Percentiles rank a stretch among this genome's conserved stretches.
phyloP scores from a whole-genome alignment of 768 basidiomycete genomes.

The Boletus huronensis region DNA sequence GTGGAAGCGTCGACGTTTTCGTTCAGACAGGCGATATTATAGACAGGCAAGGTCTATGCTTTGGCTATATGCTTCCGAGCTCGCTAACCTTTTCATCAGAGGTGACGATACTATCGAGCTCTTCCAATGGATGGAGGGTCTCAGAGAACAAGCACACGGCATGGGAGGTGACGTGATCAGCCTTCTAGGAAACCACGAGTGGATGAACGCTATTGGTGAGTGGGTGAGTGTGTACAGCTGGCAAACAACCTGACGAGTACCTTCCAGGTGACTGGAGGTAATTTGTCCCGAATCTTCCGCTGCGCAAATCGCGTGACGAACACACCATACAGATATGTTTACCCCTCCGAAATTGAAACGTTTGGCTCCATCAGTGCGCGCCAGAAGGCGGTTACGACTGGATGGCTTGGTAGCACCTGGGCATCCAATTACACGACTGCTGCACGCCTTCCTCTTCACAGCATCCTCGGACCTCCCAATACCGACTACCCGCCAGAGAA shows the following conservation, averaged over 20 bases:
- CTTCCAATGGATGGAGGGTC: conserved; percentile 78
- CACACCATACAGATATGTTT: conserved; percentile 65
- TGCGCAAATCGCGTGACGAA: conserved; percentile 5
- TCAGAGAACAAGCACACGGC: conserved; percentile 69
- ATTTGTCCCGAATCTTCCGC: conserved; percentile 10
- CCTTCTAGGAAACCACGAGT: conserved; percentile 92
- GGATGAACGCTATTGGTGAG: conserved; percentile 85
- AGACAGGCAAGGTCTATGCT: conserved; percentile 57
- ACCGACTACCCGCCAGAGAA: conserved; percentile 49
- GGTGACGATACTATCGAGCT: conserved; percentile 88
- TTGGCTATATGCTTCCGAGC: background rate
- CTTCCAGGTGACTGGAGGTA: conserved; percentile 81
- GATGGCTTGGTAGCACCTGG: conserved; percentile 80
- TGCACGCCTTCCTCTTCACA: conserved; percentile 77
- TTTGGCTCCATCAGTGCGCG: conserved; percentile 72
- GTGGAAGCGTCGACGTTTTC: conserved; percentile 76
- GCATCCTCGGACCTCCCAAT: conserved; percentile 63
- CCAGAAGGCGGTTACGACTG: conserved; percentile 69
- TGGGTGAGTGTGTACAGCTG: background rate
- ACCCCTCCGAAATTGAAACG: conserved; percentile 73
- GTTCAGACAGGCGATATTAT: conserved; percentile 97
- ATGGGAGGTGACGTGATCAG: conserved; percentile 72
- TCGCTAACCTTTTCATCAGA: conserved; percentile 37
- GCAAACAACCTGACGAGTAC: conserved; percentile 8
- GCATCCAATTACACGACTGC: conserved; percentile 80